Evolutionary conservation across 805 yeast species (phyloP).

Genomic region (Candida andamanensis): DNA sequence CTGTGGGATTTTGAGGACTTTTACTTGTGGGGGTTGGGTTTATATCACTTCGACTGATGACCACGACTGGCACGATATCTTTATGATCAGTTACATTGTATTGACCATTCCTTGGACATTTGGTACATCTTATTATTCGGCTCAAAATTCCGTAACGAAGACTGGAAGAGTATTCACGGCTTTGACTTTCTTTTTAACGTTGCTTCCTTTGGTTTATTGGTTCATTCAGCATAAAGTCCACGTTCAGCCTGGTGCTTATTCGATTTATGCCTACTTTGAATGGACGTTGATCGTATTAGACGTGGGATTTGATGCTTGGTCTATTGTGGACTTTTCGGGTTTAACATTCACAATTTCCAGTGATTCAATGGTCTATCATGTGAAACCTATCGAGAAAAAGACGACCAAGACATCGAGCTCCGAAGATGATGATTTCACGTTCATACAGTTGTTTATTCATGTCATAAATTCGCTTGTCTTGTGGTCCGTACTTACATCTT

Average conservation of each 20-base stretch:
- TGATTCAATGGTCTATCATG: conserved; percentile 16
- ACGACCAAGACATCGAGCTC: conserved; percentile 1
- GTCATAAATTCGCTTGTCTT: conserved; percentile 66
- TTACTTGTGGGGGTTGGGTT: conserved; percentile 98
- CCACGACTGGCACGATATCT: conserved; percentile 92
- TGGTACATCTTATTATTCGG: conserved; percentile 50
- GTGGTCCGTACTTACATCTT: conserved; percentile 80
- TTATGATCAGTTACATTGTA: conserved; percentile 87
- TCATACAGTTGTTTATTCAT: conserved; percentile 38
- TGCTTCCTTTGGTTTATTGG: conserved; percentile 81
- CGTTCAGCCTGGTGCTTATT: conserved; percentile 87
- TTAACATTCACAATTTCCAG: conserved; percentile 46
- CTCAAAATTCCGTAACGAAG: conserved; percentile 40
- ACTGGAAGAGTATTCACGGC: conserved; percentile 51
- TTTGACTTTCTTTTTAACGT: conserved; percentile 57
- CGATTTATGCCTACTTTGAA: conserved; percentile 89
- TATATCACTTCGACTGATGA: conserved; percentile 96
- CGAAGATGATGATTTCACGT: conserved; percentile 27
- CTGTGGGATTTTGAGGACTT: conserved; percentile 79
- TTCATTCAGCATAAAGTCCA: conserved; percentile 92
- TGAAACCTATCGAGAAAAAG: conserved; percentile 4
- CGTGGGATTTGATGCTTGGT: conserved; percentile 77
- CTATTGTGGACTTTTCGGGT: conserved; percentile 62
- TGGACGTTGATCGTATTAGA: conserved; percentile 87
- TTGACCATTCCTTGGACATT: conserved; percentile 90